Base-by-base conservation (phyloP, 2,329 filamentous ascomycete genomes). In the Alternaria metachromatica region DNA sequence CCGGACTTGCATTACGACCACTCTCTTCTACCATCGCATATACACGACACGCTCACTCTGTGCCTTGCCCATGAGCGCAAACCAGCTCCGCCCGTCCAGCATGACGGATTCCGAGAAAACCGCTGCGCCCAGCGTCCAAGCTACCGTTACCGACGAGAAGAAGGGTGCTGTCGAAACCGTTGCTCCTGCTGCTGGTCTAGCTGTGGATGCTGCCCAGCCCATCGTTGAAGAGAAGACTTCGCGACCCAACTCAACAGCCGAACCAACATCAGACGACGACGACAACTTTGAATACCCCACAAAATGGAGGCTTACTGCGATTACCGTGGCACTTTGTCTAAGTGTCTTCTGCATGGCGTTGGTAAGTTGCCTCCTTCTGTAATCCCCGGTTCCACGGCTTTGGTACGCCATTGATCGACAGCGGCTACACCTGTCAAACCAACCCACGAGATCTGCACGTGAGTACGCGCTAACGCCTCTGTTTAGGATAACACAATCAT, bases 401-500 rank as follows among this genome's bases (percentile, higher is more conserved):
- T 48, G 51, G 57, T 51, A 41, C 46, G 37, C 56, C 48, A 44
- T 48, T 23, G 61, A 60, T 56, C 28, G 61, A 51, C 54, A 48
- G 23, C 30, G 25, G 26, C 18, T 60, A 41, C 37, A 43, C 30
- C n/a, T 53, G 37, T 53, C 33, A 55, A 26, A 55, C 48, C 23
- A 20, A 21, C 41, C 6, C 23, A 28, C 9, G 20, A 30, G 11
- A 6, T 33, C 25, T 30, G 23, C 37, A 3, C 9, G 30, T 41
- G 20, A 49, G 33, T 44, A 15, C 8, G 30, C 9, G 33, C 58
- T 64, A 30, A 64, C 58, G 48, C 12, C 18, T 30, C 6, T 44
- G 15, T 21, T 20, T 43, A 78, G 76, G 82, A 84, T 72, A 82
- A 83, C 63, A 84, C 82, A n/a, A 84, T 84, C 63, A 82, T 85